A percentile compares a stretch with the other conserved stretches of the same genome.
Evolutionary conservation across 441 rosid species (phyloP).

Genomic region (Brassica balearica): DNA sequence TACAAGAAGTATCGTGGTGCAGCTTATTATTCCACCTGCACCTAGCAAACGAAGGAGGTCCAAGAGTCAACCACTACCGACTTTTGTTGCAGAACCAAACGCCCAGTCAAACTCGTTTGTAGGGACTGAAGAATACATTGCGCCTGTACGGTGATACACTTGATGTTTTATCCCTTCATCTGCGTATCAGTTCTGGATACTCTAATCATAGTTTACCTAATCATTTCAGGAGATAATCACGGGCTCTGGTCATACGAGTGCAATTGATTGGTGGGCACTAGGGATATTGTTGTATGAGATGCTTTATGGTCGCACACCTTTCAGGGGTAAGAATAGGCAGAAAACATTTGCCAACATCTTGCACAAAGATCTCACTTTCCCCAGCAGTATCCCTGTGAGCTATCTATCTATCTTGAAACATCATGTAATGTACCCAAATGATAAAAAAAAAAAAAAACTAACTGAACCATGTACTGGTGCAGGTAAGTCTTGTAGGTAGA

Average conservation of each 20-base stretch:
- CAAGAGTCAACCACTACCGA: slow-evolving; percentile 73
- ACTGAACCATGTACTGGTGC: slow-evolving; percentile 38
- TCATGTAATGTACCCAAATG: not conserved
- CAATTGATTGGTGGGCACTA: slow-evolving; percentile 97
- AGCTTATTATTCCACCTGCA: slow-evolving; percentile 67
- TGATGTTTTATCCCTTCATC: too few relatives aligned
- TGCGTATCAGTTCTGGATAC: too few relatives aligned
- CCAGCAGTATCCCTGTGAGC: slow-evolving; percentile 92
- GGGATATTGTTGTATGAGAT: slow-evolving; percentile 97
- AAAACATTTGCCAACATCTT: slow-evolving; percentile 94
- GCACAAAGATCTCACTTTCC: slow-evolving; percentile 95
- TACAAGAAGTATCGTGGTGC: slow-evolving; percentile 24
- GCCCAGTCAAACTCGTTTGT: slow-evolving; percentile 90
- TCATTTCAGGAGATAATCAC: slow-evolving; percentile 88
- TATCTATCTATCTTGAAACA: slow-evolving; percentile 31
- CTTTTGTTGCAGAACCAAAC: slow-evolving; percentile 85
- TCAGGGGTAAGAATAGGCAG: slow-evolving; percentile 97
- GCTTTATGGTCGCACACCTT: slow-evolving; percentile 97
- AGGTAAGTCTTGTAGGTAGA: slow-evolving; percentile 88
- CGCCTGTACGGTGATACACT: slow-evolving; percentile 71
- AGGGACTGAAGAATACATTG: slow-evolving; percentile 98
- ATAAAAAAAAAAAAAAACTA: not conserved
- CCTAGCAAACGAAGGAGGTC: slow-evolving; percentile 71
- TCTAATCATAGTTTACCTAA: slow-evolving; percentile 24
- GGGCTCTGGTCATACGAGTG: slow-evolving; percentile 88